These are phyloP conservation scores for Fistulina hepatica DNA, from an alignment of 1,284 basidiomycete species.

Conservation along the genomic window DNA sequence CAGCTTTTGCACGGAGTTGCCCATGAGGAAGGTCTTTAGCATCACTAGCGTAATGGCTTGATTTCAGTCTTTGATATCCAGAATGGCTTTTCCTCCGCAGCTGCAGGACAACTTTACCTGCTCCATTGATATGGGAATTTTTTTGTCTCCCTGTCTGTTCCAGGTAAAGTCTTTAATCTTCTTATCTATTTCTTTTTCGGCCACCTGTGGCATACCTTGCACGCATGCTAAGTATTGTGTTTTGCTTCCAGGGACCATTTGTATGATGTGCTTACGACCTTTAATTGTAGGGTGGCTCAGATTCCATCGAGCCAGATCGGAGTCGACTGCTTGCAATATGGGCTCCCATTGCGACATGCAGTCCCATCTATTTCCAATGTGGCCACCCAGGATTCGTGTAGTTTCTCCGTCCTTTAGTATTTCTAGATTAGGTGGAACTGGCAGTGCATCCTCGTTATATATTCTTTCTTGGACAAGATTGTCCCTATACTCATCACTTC, in stretches of 20 bases:
- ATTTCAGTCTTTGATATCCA: constrained; percentile 17
- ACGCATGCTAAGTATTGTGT: constrained; percentile 15
- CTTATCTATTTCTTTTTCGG: constrained; percentile 7
- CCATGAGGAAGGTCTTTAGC: constrained; percentile 15
- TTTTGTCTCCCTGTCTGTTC: too few species aligned
- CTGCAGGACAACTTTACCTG: constrained; percentile 4
- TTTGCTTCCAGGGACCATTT: constrained; percentile 11
- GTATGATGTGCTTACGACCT: constrained; percentile 12
- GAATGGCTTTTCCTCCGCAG: constrained; percentile 15
- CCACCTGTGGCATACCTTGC: constrained; percentile 18
- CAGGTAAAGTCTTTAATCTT: too few species aligned
- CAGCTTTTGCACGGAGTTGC: constrained; percentile 7
- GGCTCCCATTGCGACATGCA: constrained; percentile 11
- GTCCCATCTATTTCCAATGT: constrained; percentile 13
- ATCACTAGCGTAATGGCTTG: constrained; percentile 20
- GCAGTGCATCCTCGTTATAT: background rate
- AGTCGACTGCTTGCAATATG: constrained; percentile 12
- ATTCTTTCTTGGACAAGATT: constrained; percentile 4
- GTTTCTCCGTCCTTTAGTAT: constrained; percentile 13
- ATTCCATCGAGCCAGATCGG: constrained; percentile 10
- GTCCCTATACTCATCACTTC: constrained; percentile 7
- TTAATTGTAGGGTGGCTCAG: constrained; percentile 12
- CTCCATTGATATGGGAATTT: constrained; percentile 7
- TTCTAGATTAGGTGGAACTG: constrained; percentile 9
- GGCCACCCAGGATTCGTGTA: constrained; percentile 15